Conservation (phyloP, 2,329 filamentous ascomycete species). For the Acrocalymma vagum region DNA sequence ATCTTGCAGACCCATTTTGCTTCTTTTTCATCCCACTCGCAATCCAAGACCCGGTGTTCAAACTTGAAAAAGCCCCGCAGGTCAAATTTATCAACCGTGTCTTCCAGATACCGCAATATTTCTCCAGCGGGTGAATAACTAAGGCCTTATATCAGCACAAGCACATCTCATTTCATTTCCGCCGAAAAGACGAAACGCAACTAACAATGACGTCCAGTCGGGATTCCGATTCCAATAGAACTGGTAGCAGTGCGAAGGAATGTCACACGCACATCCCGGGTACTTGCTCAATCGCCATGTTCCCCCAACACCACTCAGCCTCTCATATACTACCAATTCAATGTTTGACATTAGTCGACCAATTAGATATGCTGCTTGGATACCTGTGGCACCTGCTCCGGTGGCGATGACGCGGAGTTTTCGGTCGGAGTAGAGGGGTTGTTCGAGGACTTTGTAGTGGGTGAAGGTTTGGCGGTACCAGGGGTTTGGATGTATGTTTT, state of each 20-base stretch:
- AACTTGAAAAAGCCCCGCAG: conserved; percentile 62
- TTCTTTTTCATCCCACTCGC: too few relatives aligned
- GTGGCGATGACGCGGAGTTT: too few relatives aligned
- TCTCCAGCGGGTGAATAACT: conserved; percentile 56
- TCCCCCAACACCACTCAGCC: conserved; percentile 54
- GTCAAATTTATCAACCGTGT: conserved; percentile 58
- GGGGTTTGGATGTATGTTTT: too few relatives aligned
- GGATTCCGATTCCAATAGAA: conserved; percentile 56
- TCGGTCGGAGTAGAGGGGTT: neutral
- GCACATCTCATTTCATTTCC: too few relatives aligned
- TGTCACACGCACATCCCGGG: conserved; percentile 54
- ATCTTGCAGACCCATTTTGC: too few relatives aligned
- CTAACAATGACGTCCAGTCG: too few relatives aligned
- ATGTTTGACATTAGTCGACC: too few relatives aligned
- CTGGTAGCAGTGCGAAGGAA: conserved; percentile 56
- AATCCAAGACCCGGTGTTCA: conserved; percentile 57
- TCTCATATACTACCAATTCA: conserved; percentile 62
- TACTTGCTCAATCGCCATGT: conserved; percentile 58
- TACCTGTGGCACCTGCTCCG: too few relatives aligned
- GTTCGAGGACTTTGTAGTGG: neutral
- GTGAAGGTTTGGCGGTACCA: too few relatives aligned
- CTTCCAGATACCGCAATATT: conserved; percentile 59
- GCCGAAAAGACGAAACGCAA: too few relatives aligned
- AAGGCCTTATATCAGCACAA: too few relatives aligned
- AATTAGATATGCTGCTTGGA: too few relatives aligned